Conservation (phyloP, 352 stramenopile genomes). For the Pythium pyrilobum region DNA sequence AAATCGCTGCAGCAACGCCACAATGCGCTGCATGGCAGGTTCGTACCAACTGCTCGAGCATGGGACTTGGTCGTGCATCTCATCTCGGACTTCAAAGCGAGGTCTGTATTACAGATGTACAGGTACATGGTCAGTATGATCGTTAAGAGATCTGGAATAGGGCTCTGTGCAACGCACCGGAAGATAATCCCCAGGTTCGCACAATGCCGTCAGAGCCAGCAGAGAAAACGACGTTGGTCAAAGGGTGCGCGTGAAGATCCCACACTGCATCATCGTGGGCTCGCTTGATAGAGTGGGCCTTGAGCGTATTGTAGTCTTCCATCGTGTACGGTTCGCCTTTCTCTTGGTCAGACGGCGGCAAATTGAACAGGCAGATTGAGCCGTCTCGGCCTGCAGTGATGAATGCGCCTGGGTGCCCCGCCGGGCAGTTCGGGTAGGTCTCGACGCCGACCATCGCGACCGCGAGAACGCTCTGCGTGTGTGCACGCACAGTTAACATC, state of each 20-base stretch:
- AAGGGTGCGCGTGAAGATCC: constrained; percentile 73
- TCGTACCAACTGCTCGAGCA: constrained; percentile 40
- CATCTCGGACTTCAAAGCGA: constrained; percentile 72
- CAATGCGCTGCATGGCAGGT: background rate
- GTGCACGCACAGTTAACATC: constrained; percentile 64
- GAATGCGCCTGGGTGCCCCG: constrained; percentile 53
- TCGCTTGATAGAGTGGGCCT: constrained; percentile 59
- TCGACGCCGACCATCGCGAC: constrained; percentile 70
- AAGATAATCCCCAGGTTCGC: constrained; percentile 68
- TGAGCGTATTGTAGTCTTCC: constrained; percentile 69
- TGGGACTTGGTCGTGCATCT: constrained; percentile 46
- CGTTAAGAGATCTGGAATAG: background rate
- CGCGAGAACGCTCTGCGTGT: constrained; percentile 70
- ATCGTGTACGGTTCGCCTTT: constrained; percentile 65
- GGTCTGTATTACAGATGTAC: constrained; percentile 29
- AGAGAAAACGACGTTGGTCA: constrained; percentile 82
- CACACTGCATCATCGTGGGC: constrained; percentile 82
- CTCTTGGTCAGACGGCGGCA: constrained; percentile 52
- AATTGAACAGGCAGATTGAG: constrained; percentile 57
- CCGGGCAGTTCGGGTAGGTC: constrained; percentile 52
- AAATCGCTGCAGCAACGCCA: too few relatives aligned
- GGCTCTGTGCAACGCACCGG: constrained; percentile 32
- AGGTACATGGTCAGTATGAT: background rate
- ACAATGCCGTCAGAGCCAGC: constrained; percentile 74
- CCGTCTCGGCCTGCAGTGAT: constrained; percentile 74